These are phyloP conservation scores for Naganishia sp. DNA, from an alignment of 1,284 basidiomycete species.

Conservation along the genomic window DNA sequence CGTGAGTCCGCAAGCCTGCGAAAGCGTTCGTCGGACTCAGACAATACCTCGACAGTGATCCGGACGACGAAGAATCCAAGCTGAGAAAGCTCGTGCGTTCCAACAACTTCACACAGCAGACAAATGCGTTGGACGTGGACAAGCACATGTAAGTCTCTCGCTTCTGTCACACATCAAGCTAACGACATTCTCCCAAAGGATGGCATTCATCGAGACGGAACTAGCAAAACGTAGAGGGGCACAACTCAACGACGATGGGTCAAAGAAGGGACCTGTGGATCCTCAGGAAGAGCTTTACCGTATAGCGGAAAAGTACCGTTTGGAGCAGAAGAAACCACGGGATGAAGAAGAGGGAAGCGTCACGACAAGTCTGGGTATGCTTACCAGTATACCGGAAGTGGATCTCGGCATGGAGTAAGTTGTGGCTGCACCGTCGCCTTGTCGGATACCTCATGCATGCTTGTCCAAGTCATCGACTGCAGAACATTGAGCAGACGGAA, in stretches of 20 bases:
- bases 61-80: slow-evolving; percentile 66
- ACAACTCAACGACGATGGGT: slow-evolving; percentile 55
- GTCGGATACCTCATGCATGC: slow-evolving; percentile 1
- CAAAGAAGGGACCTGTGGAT: slow-evolving; percentile 56
- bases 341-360: slow-evolving; percentile 80
- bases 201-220: slow-evolving; percentile 95
- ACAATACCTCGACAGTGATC: slow-evolving; percentile 29
- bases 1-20: slow-evolving; percentile 55
- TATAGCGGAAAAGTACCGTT: slow-evolving; percentile 66
- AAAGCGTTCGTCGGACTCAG: not conserved
- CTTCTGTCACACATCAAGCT: not conserved
- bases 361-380: slow-evolving; percentile 87
- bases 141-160: slow-evolving; percentile 80
- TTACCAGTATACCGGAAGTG: slow-evolving; percentile 93
- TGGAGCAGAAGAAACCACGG: slow-evolving; percentile 43
- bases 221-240: slow-evolving; percentile 72
- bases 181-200: slow-evolving; percentile 61
- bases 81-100: slow-evolving; percentile 70
- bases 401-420: slow-evolving; percentile 96
- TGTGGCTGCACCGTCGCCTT: not conserved
- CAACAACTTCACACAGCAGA: slow-evolving; percentile 96
- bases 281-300: slow-evolving; percentile 80
- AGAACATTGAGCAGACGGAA: slow-evolving; percentile 96
- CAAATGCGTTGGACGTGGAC: slow-evolving; percentile 91
- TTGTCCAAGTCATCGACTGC: slow-evolving; percentile 69